phyloP scores from a whole-genome alignment of 2,329 filamentous ascomycete genomes.

The Sporothrix inflata region DNA sequence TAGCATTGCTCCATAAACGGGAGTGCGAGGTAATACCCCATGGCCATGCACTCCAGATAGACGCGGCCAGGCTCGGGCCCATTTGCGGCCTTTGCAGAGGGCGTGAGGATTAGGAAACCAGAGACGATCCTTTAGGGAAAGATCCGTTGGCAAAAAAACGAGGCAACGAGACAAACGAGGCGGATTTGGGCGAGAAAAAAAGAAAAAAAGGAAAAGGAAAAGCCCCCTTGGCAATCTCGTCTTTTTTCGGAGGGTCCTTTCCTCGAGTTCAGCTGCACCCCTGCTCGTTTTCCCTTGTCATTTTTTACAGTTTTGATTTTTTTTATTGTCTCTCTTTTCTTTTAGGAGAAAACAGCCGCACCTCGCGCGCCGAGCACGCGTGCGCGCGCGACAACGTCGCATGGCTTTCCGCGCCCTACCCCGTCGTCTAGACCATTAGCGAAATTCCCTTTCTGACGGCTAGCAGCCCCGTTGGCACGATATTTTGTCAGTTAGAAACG shows the following conservation, averaged over 20 bases:
- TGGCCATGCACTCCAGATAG: slow-evolving; percentile 21
- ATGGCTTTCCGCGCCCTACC: background rate
- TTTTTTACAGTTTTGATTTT: background rate
- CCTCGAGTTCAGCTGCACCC: slow-evolving; percentile 16
- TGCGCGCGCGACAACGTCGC: background rate
- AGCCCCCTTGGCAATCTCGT: slow-evolving; percentile 4
- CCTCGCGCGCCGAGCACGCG: background rate
- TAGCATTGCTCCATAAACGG: slow-evolving; percentile 19
- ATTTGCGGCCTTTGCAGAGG: slow-evolving; percentile 13
- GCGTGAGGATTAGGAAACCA: background rate
- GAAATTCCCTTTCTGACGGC: background rate
- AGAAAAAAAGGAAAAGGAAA: background rate
- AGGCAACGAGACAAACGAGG: slow-evolving; percentile 14
- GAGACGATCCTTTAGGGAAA: background rate
- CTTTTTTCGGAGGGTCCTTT: slow-evolving; percentile 3
- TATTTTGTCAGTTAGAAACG: too few species aligned
- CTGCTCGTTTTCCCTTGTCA: background rate
- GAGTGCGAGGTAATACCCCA: slow-evolving; percentile 13
- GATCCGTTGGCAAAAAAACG: background rate
- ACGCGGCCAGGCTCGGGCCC: slow-evolving; percentile 12
- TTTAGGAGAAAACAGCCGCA: slow-evolving; percentile 20
- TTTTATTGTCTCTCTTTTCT: background rate
- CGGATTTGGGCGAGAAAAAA: slow-evolving; percentile 10
- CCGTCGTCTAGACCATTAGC: background rate
- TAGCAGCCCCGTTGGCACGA: background rate